Base-by-base conservation (phyloP, 495 filamentous ascomycete genomes). In the Hyaloscypha hepaticicola region DNA sequence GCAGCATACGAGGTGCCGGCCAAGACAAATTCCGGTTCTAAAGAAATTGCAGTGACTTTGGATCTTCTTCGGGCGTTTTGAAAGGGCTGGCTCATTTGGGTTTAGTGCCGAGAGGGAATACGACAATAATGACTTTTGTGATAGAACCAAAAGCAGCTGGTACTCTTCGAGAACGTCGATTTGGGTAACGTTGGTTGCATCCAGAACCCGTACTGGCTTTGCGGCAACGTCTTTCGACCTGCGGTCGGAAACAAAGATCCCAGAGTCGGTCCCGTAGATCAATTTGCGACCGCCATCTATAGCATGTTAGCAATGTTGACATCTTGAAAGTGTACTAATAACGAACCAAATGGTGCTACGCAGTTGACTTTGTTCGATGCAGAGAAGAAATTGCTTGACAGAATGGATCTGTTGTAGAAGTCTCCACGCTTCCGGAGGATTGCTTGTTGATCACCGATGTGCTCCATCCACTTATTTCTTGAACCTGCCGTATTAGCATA, bases 21-120 rank as follows among this genome's bases (percentile, higher is more conserved):
- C 94, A 25, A 96, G 83, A 73, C 95, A 97, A 68, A 97, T 93
- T 26, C 96, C 96, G 52, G 91, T 88, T 75, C 93, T 96, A 87
- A 99, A 98, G 78, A 97, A 98, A 77, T 94, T 97, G 74, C 93
- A 94, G 77, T 96, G 92, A 66, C 90, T 91, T 72, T 93, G 93
- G 70, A 99, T 97, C 80, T 97, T 97, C 81, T 94, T 96, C n/a
- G 92, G 90, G 22, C 92, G 82, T 73, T 96, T 97, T 19, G 88
- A 81, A 55, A 92, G 77, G 33, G 88, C 78, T 50, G 87, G 88
- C 71, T 98, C 95, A 58, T 87, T 86, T 3, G 89, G 83, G 71
- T 97, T 92, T 60, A 86, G 71, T n/a, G 90, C 92, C 60, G 91
- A 86, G 63, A 97, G 80, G 4, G 92, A 87, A 72, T 92, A 96